phyloP scores from a whole-genome alignment of 495 filamentous ascomycete species.

The Neurospora sp. region DNA sequence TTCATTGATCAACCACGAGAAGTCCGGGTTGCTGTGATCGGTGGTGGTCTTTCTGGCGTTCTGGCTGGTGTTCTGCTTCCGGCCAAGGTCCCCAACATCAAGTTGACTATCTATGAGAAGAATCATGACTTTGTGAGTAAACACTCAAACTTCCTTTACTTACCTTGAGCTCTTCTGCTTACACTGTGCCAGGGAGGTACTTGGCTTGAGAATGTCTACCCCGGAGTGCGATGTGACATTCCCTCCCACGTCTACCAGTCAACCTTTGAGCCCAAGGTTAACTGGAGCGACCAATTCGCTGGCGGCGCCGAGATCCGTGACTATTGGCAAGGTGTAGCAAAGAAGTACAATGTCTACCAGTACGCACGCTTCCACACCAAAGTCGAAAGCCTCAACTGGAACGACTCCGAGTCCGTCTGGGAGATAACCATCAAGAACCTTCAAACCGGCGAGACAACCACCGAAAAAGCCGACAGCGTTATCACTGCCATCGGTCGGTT shows the following conservation, averaged over 20 bases:
- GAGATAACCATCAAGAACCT: slow-evolving; percentile 24
- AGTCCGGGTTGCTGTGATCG: slow-evolving; percentile 51
- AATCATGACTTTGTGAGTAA: slow-evolving; percentile 47
- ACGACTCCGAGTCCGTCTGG: slow-evolving; percentile 43
- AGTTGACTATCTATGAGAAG: slow-evolving; percentile 62
- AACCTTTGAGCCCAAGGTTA: slow-evolving; percentile 52
- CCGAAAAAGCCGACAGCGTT: slow-evolving; percentile 36
- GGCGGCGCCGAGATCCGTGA: slow-evolving; percentile 52
- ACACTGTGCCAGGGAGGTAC: slow-evolving; percentile 43
- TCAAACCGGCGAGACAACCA: slow-evolving; percentile 23
- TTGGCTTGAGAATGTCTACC: slow-evolving; percentile 65
- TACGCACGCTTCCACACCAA: slow-evolving; percentile 40
- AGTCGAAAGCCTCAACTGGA: slow-evolving; percentile 46
- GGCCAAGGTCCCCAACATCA: slow-evolving; percentile 44
- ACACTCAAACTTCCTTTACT: too few species aligned
- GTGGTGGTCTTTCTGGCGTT: slow-evolving; percentile 57
- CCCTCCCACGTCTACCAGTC: slow-evolving; percentile 63
- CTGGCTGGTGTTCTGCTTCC: slow-evolving; percentile 50
- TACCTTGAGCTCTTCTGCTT: neutral
- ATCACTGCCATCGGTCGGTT: slow-evolving; percentile 46
- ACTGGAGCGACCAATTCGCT: slow-evolving; percentile 59
- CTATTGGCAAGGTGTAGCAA: slow-evolving; percentile 52
- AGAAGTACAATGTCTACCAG: slow-evolving; percentile 52
- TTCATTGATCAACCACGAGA: slow-evolving; percentile 48
- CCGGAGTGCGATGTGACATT: slow-evolving; percentile 61